Base-by-base conservation (phyloP, 805 yeast species). In the Metschnikowia koreensis region DNA sequence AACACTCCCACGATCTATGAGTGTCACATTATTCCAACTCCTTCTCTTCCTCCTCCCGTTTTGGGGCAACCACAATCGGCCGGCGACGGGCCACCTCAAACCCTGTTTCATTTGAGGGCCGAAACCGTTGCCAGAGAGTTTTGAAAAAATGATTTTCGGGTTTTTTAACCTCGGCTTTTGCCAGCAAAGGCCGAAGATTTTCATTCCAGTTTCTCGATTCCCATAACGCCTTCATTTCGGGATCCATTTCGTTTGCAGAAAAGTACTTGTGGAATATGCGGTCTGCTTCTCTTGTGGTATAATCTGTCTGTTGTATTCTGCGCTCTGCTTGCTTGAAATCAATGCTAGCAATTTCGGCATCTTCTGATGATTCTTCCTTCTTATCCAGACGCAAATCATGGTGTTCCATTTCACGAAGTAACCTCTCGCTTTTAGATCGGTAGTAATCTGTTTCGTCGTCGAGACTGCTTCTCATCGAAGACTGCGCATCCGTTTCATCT, bases 251-350 rank as follows among this genome's bases (percentile, higher is more conserved):
- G 17, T 68, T 68, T 50, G 76, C 68, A 16, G 62, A 60, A 42
- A 71, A 68, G 55, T 66, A 73, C 44, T 74, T 74, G 41, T 71
- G 68, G 59, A 70, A 78, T 52, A 81, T 81, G 33, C 73, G 57
- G 61, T 84, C 89, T 1, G 81, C 84, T 60, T 84, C 89, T 52
- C 89, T 69, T 1, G 79, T 77, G 0, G 84, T 77, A 63, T 83
- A 83, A 61, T 84, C 84, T 10, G 66, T 75, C 16, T 57, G 51
- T 34, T 55, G 60, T 43, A 60, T 60, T 40, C 61, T 42, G 38
- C 47, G 37, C 47, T 57, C 50, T 17, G 47, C 40, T 29, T 49
- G 42, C 47, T 47, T 39, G n/a, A 26, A 37, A 15, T 36, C 41
- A 11, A 41, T 34, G 15, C 27, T 41, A 2, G 47, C 17, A 10